Percentiles rank a stretch among this genome's conserved stretches.
These are phyloP conservation scores for Solanum hybrid DNA, from an alignment of 305 asterid genomes.

Conservation along the genomic window DNA sequence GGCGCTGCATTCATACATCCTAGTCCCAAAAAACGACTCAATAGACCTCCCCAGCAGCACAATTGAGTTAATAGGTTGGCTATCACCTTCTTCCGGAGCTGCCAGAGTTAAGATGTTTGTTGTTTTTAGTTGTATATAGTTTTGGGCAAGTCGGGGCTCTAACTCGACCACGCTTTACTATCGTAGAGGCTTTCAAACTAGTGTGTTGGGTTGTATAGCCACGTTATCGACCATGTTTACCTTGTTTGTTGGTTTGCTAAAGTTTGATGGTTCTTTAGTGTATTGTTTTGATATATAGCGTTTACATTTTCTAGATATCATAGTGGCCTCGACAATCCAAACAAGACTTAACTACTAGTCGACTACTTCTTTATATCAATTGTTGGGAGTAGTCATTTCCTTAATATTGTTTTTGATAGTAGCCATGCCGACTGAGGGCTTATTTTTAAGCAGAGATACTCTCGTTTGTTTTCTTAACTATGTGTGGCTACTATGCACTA, in stretches of 20 bases:
- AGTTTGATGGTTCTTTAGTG: background rate
- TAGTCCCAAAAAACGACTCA: background rate
- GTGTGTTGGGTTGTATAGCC: background rate
- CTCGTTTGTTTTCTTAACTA: background rate
- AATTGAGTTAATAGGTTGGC: background rate
- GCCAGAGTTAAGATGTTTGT: background rate
- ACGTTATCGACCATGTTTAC: background rate
- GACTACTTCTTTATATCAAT: background rate
- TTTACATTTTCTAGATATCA: background rate
- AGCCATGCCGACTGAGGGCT: background rate
- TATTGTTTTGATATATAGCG: background rate
- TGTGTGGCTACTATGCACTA: background rate
- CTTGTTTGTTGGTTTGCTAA: background rate
- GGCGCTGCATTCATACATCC: background rate
- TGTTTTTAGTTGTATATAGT: background rate
- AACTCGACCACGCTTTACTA: background rate
- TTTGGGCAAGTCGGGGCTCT: background rate
- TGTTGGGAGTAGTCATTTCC: background rate
- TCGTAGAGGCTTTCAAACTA: background rate
- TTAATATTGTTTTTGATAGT: background rate
- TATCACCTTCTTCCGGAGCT: background rate
- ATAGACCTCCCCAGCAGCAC: background rate
- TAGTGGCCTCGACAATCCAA: background rate
- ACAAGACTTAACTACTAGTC: background rate
- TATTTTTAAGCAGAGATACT: background rate